phyloP scores from a whole-genome alignment of 495 filamentous ascomycete species.

The Xylaria acuta region DNA sequence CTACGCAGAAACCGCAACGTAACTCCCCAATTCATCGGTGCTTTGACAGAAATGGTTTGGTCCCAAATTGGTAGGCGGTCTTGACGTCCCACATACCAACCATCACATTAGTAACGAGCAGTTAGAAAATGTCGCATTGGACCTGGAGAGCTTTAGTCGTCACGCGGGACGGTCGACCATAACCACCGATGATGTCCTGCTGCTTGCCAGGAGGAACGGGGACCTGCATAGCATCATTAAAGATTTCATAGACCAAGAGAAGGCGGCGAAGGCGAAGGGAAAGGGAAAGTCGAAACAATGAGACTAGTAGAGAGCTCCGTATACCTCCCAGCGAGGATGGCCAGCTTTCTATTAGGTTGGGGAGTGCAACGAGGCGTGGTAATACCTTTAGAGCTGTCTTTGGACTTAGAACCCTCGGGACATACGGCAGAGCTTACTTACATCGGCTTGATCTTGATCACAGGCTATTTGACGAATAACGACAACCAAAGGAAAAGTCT shows the following conservation, averaged over 20 bases:
- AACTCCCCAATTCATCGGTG: slow-evolving; percentile 94
- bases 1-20: slow-evolving; percentile 79
- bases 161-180: slow-evolving; percentile 87
- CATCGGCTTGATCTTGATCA: not conserved
- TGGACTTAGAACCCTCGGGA: not conserved
- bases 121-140: slow-evolving; percentile 73
- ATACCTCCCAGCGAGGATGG: not conserved
- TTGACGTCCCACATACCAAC: slow-evolving; percentile 23
- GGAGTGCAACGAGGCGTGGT: not conserved
- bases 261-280: slow-evolving; percentile 46
- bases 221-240: slow-evolving; percentile 77
- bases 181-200: slow-evolving; percentile 83
- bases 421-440: not conserved
- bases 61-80: slow-evolving; percentile 73
- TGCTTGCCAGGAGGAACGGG: slow-evolving; percentile 85
- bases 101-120: not conserved
- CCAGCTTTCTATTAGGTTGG: not conserved
- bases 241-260: slow-evolving; percentile 67
- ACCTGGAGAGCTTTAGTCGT: slow-evolving; percentile 83
- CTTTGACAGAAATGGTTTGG: slow-evolving; percentile 90
- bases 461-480: not conserved
- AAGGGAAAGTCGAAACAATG: slow-evolving; percentile 45
- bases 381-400: not conserved
- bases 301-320: slow-evolving; percentile 20
- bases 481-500: not conserved